Base-by-base conservation (phyloP, 2,329 filamentous ascomycete species). In the Emydomyces testavorans region DNA sequence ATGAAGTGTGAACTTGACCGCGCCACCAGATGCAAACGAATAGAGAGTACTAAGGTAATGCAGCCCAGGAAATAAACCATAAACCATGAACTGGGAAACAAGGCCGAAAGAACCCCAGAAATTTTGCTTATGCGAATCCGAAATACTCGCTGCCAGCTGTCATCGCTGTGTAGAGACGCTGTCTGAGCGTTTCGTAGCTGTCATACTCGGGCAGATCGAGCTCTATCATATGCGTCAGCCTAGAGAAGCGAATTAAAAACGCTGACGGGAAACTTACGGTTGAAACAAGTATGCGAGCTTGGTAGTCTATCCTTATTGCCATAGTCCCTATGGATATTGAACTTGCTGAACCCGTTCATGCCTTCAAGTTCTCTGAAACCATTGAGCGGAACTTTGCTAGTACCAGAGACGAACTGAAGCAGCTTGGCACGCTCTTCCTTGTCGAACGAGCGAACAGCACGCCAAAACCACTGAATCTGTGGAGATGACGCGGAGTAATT, bases 401-500 rank as follows among this genome's bases (percentile, higher is more conserved):
- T 98, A 64, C 92, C 92, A 1, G 93, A 98, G 56, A 98, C 92
- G 65, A 98, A 98, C 62, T 98, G 92, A 37, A 98, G 76, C 53
- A 98, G 73, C 69, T 98, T 98, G 58, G 92, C 92, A 52, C 87
- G 85, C 70, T 98, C 93, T 71, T 98, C 93, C 71, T 96, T 96
- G 72, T 96, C 93, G 62, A 95, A 98, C 3, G 89, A 94, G 58
- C 92, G 82, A 36, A 98, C 80, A 21, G 92, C 92, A 60, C 93
- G 83, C 92, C 92, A 98, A 79, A 98, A 98, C 92, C 92, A 98
- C 65, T 96, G 89, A 51, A 98, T 94, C 64, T 98, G 93, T 37
- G 87, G 85, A 2, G 92, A 95, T 0, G 89, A 90, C 26, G 86
- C 83, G 3, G 80, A 87, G 71, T 98, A 98, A 67, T 96, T 96